Evolutionary conservation across 2,329 filamentous ascomycete genomes (phyloP).

Genomic region (Xylariaceae sp.): DNA sequence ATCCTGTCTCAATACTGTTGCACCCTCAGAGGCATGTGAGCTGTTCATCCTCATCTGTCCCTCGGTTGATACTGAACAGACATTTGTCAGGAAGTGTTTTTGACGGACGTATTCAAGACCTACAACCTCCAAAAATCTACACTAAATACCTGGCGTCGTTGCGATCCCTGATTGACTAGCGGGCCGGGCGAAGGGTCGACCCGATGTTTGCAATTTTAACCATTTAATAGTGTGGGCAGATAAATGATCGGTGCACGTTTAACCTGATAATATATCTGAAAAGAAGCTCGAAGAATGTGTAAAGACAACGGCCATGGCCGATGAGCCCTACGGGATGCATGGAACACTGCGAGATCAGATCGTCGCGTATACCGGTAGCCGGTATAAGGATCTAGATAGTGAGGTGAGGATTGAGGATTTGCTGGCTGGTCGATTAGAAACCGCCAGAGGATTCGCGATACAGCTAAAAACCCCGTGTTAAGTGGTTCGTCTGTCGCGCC

Average conservation of each 20-base stretch:
- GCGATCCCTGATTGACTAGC: no score
- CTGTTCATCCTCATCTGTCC: no score
- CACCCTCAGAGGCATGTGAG: no score
- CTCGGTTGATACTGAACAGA: no score
- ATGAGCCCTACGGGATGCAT: not conserved
- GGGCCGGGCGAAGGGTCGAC: not conserved
- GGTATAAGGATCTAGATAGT: no score
- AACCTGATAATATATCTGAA: not conserved
- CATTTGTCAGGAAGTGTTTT: no score
- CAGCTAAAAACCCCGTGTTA: constrained; percentile 1
- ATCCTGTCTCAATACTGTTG: no score
- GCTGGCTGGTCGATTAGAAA: not conserved
- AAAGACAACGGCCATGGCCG: not conserved
- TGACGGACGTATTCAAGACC: no score
- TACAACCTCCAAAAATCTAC: no score
- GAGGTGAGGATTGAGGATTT: no score
- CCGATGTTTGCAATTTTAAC: not conserved
- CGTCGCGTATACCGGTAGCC: not conserved
- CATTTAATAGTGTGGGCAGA: not conserved
- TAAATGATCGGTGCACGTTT: not conserved
- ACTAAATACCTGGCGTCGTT: no score
- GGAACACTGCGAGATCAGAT: not conserved
- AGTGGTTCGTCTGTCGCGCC: constrained; percentile 6
- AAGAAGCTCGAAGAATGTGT: not conserved
- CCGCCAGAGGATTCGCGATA: constrained; percentile 3